phyloP scores from a whole-genome alignment of 768 basidiomycete genomes.

The Collybia sp. region DNA sequence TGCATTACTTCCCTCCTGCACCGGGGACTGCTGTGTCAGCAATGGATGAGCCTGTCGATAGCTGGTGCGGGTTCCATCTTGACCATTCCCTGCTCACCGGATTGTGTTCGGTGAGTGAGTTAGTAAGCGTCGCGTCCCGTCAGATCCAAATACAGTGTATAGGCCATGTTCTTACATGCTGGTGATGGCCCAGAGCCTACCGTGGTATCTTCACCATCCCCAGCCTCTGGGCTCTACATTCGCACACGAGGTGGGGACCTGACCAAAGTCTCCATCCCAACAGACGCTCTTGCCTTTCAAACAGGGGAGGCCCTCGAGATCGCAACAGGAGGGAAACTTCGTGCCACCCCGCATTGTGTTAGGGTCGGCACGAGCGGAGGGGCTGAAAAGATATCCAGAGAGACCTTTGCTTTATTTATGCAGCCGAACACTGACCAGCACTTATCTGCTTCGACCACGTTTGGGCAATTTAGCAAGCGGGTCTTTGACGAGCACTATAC shows the following conservation, averaged over 20 bases:
- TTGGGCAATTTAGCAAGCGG: slow-evolving; percentile 85
- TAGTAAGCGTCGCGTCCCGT: background rate
- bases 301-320: slow-evolving; percentile 95
- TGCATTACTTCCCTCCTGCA: slow-evolving; percentile 91
- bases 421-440: slow-evolving; percentile 81
- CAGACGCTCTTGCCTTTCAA: slow-evolving; percentile 88
- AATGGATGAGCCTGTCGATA: slow-evolving; percentile 70
- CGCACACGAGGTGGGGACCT: slow-evolving; percentile 75
- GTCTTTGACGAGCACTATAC: slow-evolving; percentile 62
- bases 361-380: slow-evolving; percentile 53
- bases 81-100: slow-evolving; percentile 92
- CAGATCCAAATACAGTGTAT: slow-evolving; percentile 6
- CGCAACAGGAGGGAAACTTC: slow-evolving; percentile 73
- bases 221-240: slow-evolving; percentile 86
- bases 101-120: slow-evolving; percentile 69
- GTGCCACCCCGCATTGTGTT: slow-evolving; percentile 95
- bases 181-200: slow-evolving; percentile 31
- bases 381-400: slow-evolving; percentile 56
- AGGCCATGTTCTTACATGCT: slow-evolving; percentile 83
- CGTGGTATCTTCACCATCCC: slow-evolving; percentile 62
- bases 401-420: slow-evolving; percentile 90
- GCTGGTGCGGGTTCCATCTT: slow-evolving; percentile 93
- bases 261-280: slow-evolving; percentile 82
- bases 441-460: slow-evolving; percentile 68
- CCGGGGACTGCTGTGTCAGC: slow-evolving; percentile 26